phyloP scores from a whole-genome alignment of 176 grass and related monocot genomes.

The Carex cristatella region DNA sequence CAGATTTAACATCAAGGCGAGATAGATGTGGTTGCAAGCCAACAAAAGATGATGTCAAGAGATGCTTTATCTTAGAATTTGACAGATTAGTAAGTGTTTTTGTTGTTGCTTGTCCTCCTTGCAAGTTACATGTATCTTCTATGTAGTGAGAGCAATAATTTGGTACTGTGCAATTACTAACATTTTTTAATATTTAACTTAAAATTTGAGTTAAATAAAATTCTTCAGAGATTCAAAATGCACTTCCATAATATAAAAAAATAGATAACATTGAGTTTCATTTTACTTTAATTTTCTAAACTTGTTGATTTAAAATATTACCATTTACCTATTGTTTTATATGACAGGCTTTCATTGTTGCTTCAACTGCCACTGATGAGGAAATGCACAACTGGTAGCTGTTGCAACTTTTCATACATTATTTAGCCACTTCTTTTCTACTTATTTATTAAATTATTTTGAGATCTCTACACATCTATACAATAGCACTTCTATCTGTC shows the following conservation, averaged over 20 bases:
- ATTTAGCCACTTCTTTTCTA: constrained; percentile 4
- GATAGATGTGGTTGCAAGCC: constrained; percentile 96
- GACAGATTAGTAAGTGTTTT: constrained; percentile 70
- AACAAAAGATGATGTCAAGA: constrained; percentile 93
- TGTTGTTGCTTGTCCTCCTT: neutral
- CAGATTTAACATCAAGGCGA: constrained; percentile 86
- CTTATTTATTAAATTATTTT: neutral
- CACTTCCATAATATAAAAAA: neutral
- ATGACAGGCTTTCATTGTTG: constrained; percentile 89
- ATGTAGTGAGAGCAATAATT: neutral
- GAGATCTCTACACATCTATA: neutral
- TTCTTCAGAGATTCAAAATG: neutral
- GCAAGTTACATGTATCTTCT: neutral
- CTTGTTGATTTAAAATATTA: neutral
- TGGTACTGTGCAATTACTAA: neutral
- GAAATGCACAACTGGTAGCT: constrained; percentile 90
- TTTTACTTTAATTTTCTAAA: neutral
- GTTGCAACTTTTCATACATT: neutral
- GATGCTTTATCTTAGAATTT: constrained; percentile 97
- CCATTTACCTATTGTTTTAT: neutral
- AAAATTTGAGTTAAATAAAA: neutral
- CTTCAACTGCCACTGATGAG: constrained; percentile 86
- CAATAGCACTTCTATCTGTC: neutral
- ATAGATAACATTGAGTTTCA: neutral
- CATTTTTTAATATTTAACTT: neutral